Percentiles rank a stretch among this genome's conserved stretches.
These are phyloP conservation scores for Aphanomyces stellatus DNA, from an alignment of 352 stramenopile species.

Conservation along the genomic window DNA sequence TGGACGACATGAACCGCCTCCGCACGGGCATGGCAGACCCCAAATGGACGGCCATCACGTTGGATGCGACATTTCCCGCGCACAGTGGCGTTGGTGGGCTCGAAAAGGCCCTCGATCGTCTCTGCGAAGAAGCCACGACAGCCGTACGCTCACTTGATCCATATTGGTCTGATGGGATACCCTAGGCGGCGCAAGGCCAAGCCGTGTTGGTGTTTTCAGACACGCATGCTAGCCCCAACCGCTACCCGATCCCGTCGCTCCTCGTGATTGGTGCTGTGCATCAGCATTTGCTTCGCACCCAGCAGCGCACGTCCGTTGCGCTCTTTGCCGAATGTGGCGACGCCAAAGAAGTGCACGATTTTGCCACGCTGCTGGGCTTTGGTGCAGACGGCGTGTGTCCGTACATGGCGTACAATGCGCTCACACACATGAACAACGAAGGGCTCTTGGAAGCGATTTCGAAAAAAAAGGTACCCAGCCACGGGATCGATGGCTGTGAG, in stretches of 20 bases:
- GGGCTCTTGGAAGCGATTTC: conserved; percentile 66
- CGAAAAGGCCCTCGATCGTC: conserved; percentile 81
- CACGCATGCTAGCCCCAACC: conserved; percentile 73
- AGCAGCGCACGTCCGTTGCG: conserved; percentile 82
- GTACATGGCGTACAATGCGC: conserved; percentile 92
- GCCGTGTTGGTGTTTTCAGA: conserved; percentile 89
- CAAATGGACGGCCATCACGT: conserved; percentile 45
- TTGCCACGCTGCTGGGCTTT: conserved; percentile 90
- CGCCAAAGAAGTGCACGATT: conserved; percentile 95
- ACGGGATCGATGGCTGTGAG: neutral
- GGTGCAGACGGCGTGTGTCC: conserved; percentile 93
- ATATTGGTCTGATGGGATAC: neutral
- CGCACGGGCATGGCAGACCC: conserved; percentile 58
- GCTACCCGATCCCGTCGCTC: conserved; percentile 91
- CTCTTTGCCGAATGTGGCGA: conserved; percentile 93
- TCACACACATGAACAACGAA: conserved; percentile 94
- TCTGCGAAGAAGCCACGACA: conserved; percentile 90
- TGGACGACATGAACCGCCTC: conserved; percentile 88
- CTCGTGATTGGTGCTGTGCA: conserved; percentile 93
- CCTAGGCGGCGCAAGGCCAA: conserved; percentile 32
- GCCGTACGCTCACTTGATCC: conserved; percentile 44
- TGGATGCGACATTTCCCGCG: conserved; percentile 59
- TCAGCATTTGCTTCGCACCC: conserved; percentile 92
- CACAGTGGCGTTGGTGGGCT: conserved; percentile 52
- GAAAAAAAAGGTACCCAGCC: conserved; percentile 26